A percentile compares a stretch with the other conserved stretches of the same genome.
These are phyloP conservation scores for Anastatica hierochuntica DNA, from an alignment of 345 rosid species.

Conservation along the genomic window DNA sequence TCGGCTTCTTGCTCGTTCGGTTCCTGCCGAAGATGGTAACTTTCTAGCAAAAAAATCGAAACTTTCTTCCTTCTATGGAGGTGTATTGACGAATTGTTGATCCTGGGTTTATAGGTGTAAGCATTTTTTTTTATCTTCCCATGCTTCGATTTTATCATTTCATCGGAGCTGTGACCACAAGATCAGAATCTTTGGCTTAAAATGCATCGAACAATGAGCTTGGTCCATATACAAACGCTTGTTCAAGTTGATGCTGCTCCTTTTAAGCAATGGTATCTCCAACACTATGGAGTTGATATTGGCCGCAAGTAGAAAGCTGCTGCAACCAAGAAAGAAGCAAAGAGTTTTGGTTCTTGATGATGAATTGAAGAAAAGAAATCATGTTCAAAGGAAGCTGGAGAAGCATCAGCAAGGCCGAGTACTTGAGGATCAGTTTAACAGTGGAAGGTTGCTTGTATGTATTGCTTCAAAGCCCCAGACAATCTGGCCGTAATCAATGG, in stretches of 20 bases:
- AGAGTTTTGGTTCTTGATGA: neutral
- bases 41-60: too few species aligned
- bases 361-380: neutral
- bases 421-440: constrained; percentile 5
- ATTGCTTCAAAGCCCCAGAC: constrained; percentile 9
- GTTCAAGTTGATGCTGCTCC: constrained; percentile 12
- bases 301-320: constrained; percentile 3
- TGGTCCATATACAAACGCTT: neutral
- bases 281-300: constrained; percentile 2
- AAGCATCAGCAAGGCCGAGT: neutral
- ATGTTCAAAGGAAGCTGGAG: constrained; percentile 4
- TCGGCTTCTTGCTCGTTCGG: too few species aligned
- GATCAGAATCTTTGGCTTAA: too few species aligned
- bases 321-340: neutral
- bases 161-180: too few species aligned
- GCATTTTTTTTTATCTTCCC: too few species aligned
- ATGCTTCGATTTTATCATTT: too few species aligned
- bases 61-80: too few species aligned
- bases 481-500: neutral
- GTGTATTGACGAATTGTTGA: too few species aligned
- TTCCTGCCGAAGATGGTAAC: too few species aligned
- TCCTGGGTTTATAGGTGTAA: too few species aligned
- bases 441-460: constrained; percentile 3
- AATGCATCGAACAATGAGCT: constrained; percentile 19
- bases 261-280: constrained; percentile 1